These are phyloP conservation scores for Boehmeria nivea DNA, from an alignment of 306 rosid genomes.

Conservation along the genomic window DNA sequence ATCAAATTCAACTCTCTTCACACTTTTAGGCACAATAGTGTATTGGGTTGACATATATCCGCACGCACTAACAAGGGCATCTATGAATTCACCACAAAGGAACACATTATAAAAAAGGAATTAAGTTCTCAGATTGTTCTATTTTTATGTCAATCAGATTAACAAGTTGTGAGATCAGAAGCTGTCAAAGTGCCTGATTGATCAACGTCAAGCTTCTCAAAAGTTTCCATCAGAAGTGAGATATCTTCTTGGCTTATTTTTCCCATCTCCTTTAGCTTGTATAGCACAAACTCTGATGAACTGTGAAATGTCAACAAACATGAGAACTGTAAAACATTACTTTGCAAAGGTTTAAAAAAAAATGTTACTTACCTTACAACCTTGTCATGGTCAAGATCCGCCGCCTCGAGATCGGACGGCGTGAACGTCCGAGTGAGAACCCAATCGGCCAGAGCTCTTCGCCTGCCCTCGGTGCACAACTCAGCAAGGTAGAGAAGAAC, in stretches of 20 bases:
- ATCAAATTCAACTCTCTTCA: not conserved
- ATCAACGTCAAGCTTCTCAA: slow-evolving; percentile 56
- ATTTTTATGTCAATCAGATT: slow-evolving; percentile 13
- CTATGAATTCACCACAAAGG: no score
- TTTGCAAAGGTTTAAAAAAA: no score
- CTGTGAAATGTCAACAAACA: slow-evolving; percentile 25
- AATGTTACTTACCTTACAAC: slow-evolving; percentile 44
- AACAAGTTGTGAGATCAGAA: slow-evolving; percentile 40
- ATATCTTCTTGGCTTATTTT: slow-evolving; percentile 62
- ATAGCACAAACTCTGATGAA: slow-evolving; percentile 61
- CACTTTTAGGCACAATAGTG: not conserved
- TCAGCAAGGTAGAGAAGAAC: slow-evolving; percentile 70
- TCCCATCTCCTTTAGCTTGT: slow-evolving; percentile 87
- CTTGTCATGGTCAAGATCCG: slow-evolving; percentile 77
- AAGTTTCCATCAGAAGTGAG: slow-evolving; percentile 47
- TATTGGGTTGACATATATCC: not conserved
- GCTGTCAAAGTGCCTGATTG: slow-evolving; percentile 66
- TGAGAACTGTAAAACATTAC: no score
- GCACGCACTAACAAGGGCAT: not conserved
- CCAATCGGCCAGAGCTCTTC: slow-evolving; percentile 43
- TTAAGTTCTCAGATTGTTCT: not conserved
- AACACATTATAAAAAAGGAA: no score
- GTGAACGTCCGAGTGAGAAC: slow-evolving; percentile 54
- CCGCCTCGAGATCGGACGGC: slow-evolving; percentile 60
- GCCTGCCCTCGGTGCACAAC: slow-evolving; percentile 56